phyloP scores from a whole-genome alignment of 768 basidiomycete genomes.

The Serendipita indica region DNA sequence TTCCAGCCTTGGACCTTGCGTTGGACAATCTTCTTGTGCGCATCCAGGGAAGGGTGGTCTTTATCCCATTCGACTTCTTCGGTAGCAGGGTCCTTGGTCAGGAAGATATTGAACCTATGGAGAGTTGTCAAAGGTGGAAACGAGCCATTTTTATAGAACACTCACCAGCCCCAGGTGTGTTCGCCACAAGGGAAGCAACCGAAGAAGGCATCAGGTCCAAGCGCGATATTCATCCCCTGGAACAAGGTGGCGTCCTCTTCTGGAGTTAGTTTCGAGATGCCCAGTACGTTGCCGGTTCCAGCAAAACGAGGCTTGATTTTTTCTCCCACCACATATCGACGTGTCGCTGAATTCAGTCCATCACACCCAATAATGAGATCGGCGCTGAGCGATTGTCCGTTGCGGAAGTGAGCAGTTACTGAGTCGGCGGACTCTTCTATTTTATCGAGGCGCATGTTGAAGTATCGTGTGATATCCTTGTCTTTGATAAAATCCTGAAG shows the following conservation, averaged over 20 bases:
- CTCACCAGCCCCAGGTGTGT: not conserved
- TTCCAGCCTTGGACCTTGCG: not conserved
- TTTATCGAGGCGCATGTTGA: slow-evolving; percentile 16
- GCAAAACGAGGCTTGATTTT: slow-evolving; percentile 24
- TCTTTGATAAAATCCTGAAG: not conserved
- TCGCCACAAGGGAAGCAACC: not conserved
- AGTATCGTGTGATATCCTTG: not conserved
- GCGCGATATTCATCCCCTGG: too few species aligned
- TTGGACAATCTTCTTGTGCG: not conserved
- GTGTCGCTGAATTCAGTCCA: slow-evolving; percentile 30
- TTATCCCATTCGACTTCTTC: not conserved
- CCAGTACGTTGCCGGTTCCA: slow-evolving; percentile 26
- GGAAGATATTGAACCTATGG: not conserved
- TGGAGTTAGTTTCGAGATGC: not conserved
- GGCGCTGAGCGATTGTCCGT: slow-evolving; percentile 24
- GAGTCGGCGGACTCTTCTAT: slow-evolving; percentile 21
- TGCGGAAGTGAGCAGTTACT: slow-evolving; percentile 25
- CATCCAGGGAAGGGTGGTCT: not conserved
- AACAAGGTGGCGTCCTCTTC: not conserved
- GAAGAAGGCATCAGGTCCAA: not conserved
- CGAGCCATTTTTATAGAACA: not conserved
- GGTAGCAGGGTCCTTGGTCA: not conserved
- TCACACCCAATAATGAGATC: slow-evolving; percentile 32
- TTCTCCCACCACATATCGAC: slow-evolving; percentile 26
- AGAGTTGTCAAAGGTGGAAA: not conserved